phyloP scores from a whole-genome alignment of 73 alveolate genomes.

The Uronychia binucleata region DNA sequence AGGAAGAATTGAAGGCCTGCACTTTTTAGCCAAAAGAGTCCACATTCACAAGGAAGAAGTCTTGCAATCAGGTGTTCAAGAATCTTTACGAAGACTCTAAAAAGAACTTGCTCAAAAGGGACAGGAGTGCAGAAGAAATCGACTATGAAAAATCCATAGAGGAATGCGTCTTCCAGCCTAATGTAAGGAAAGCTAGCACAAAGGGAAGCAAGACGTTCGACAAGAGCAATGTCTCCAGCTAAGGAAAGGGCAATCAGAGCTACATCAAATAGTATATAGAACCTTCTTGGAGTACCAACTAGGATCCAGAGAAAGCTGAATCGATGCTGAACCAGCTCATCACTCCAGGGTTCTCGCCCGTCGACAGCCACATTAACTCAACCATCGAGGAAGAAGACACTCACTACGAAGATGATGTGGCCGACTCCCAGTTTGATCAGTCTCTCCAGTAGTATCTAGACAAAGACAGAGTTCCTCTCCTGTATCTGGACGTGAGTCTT shows the following conservation, averaged over 20 bases:
- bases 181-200: no score
- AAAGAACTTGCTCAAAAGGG: not conserved
- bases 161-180: not conserved
- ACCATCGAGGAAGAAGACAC: not conserved
- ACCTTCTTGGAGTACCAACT: not conserved
- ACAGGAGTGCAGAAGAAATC: not conserved
- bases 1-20: not conserved
- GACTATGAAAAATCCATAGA: not conserved
- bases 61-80: not conserved
- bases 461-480: conserved; percentile 30
- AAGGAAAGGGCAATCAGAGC: no score
- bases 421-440: not conserved
- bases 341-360: not conserved
- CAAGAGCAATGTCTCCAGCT: no score
- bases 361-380: not conserved
- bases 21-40: not conserved
- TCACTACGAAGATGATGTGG: not conserved
- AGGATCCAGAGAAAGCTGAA: not conserved
- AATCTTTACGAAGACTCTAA: not conserved
- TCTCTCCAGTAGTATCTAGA: not conserved
- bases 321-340: not conserved
- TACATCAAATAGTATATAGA: not conserved
- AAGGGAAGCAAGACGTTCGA: no score
- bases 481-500: conserved; percentile 57
- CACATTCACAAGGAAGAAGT: not conserved